These are phyloP conservation scores for Cyclocybe aegerita DNA, from an alignment of 768 basidiomycete genomes.

Conservation along the genomic window DNA sequence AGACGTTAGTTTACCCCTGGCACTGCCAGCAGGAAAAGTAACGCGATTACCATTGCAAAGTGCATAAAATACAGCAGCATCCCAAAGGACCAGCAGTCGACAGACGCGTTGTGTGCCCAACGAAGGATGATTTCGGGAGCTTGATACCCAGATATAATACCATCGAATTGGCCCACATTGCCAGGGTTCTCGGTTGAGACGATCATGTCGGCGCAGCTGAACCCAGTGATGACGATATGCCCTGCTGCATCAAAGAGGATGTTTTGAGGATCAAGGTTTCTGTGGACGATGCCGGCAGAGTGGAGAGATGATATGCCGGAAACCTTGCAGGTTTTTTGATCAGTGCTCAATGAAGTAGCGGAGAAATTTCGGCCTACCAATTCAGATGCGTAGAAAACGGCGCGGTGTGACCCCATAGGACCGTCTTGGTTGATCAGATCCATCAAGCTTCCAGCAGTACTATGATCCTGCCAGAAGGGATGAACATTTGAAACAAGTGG, in stretches of 20 bases:
- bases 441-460: constrained; percentile 18
- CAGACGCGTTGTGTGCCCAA: constrained; percentile 51
- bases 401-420: constrained; percentile 31
- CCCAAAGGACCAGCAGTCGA: constrained; percentile 65
- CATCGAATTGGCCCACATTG: neutral
- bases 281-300: constrained; percentile 44
- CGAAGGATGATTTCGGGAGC: constrained; percentile 57
- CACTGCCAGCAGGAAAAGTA: neutral
- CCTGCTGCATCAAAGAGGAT: constrained; percentile 10
- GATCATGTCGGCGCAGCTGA: constrained; percentile 9
- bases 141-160: constrained; percentile 25
- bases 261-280: constrained; percentile 37
- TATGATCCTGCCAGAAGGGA: constrained; percentile 16
- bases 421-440: constrained; percentile 32
- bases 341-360: neutral
- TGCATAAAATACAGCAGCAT: constrained; percentile 50
- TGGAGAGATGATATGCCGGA: constrained; percentile 46
- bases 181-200: constrained; percentile 2
- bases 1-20: no score
- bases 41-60: constrained; percentile 37
- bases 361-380: constrained; percentile 32
- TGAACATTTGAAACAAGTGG: neutral
- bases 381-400: constrained; percentile 46
- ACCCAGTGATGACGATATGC: constrained; percentile 3
- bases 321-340: constrained; percentile 24